These are phyloP conservation scores for Penicillium samsonianum DNA, from an alignment of 495 filamentous ascomycete genomes.

Conservation along the genomic window DNA sequence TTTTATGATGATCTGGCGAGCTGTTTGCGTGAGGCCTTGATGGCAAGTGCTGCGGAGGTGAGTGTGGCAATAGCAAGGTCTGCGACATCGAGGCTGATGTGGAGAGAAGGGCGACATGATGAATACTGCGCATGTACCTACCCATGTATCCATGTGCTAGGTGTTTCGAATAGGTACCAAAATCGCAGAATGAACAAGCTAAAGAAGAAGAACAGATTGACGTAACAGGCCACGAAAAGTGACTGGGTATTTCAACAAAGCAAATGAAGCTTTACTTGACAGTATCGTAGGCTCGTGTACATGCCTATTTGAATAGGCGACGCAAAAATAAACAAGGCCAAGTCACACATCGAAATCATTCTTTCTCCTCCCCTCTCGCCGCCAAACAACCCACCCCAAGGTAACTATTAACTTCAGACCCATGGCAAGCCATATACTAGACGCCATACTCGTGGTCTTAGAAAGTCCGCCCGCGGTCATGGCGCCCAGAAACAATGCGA, in stretches of 20 bases:
- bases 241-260: background rate
- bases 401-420: constrained; percentile 38
- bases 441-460: constrained; percentile 30
- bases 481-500: constrained; percentile 39
- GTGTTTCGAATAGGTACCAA: background rate
- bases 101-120: background rate
- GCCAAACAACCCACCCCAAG: constrained; percentile 37
- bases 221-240: background rate
- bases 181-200: background rate
- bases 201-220: background rate
- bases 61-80: background rate
- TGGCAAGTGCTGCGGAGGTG: background rate
- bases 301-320: background rate
- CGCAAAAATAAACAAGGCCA: background rate
- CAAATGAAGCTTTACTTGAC: background rate
- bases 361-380: constrained; percentile 17
- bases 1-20: background rate
- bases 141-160: too few relatives aligned
- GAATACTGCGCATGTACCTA: background rate
- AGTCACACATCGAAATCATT: constrained; percentile 13
- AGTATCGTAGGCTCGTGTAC: background rate
- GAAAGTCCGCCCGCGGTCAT: constrained; percentile 43
- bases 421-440: constrained; percentile 43
- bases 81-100: background rate
- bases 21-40: background rate